Percentiles rank a stretch among this genome's conserved stretches.
Evolutionary conservation across 257 asterid species (phyloP).

Genomic region (Cruciata laevipes): DNA sequence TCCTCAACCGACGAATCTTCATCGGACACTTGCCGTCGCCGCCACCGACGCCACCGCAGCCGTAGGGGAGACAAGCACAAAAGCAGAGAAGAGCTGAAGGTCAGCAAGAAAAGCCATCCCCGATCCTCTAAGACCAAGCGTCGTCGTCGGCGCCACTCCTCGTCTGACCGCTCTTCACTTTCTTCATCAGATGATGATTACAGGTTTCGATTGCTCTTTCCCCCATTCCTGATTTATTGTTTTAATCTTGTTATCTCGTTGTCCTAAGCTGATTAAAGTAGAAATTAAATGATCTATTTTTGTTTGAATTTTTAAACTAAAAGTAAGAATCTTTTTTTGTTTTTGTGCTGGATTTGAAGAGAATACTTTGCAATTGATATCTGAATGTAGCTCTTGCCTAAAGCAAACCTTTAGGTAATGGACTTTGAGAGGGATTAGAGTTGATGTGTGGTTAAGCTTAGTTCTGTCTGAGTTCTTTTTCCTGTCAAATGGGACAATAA

Average conservation of each 20-base stretch:
- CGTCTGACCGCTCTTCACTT: slow-evolving; percentile 45
- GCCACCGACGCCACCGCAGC: slow-evolving; percentile 41
- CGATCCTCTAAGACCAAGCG: slow-evolving; percentile 50
- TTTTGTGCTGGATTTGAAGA: not conserved
- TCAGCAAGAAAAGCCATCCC: slow-evolving; percentile 54
- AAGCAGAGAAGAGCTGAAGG: slow-evolving; percentile 44
- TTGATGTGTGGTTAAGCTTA: not conserved
- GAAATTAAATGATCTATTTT: too few species aligned
- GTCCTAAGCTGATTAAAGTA: too few species aligned
- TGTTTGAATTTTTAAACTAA: not conserved
- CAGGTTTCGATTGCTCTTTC: slow-evolving; percentile 34
- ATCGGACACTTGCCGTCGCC: slow-evolving; percentile 23
- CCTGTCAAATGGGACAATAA: not conserved
- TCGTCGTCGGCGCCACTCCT: slow-evolving; percentile 56
- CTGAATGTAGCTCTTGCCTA: not conserved
- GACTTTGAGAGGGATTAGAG: not conserved
- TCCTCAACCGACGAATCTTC: slow-evolving; percentile 17
- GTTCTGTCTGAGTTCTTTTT: not conserved
- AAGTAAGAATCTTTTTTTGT: not conserved
- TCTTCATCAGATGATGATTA: slow-evolving; percentile 56
- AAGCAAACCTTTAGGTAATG: not conserved
- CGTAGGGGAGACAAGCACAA: slow-evolving; percentile 32
- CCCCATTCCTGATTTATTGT: not conserved
- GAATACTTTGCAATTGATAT: not conserved
- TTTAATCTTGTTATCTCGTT: not conserved